Evolutionary conservation across 352 stramenopile species (phyloP).

Genomic region (Phytophthora agathidicida): DNA sequence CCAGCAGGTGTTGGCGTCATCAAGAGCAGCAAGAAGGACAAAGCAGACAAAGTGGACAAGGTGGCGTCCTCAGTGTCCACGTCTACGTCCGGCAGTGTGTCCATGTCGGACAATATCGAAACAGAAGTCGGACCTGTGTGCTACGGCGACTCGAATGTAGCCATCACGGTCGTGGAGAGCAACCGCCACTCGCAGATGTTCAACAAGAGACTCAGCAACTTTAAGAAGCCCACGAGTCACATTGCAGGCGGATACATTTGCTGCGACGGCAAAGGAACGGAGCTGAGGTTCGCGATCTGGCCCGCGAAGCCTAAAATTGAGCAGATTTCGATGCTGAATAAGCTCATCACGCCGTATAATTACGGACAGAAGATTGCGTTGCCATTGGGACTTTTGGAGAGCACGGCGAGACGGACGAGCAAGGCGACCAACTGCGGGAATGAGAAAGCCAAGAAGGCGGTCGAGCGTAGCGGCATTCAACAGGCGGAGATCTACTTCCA

Average conservation of each 20-base stretch:
- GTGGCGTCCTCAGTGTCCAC: slow-evolving; percentile 20
- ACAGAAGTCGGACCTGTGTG: slow-evolving; percentile 40
- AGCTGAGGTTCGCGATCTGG: slow-evolving; percentile 71
- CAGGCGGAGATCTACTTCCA: slow-evolving; percentile 75
- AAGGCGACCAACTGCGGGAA: slow-evolving; percentile 3
- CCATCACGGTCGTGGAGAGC: slow-evolving; percentile 75
- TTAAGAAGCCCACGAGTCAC: slow-evolving; percentile 85
- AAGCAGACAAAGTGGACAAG: slow-evolving; percentile 22
- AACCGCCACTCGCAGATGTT: slow-evolving; percentile 87
- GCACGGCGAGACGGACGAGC: slow-evolving; percentile 33
- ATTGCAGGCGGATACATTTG: slow-evolving; percentile 87
- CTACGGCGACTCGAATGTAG: slow-evolving; percentile 77
- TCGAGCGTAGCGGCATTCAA: slow-evolving; percentile 38
- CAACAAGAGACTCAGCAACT: slow-evolving; percentile 88
- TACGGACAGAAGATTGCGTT: slow-evolving; percentile 88
- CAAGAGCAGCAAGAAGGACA: slow-evolving; percentile 35
- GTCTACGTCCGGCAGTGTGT: slow-evolving; percentile 27
- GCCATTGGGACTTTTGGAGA: slow-evolving; percentile 66
- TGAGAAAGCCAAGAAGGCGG: slow-evolving; percentile 22
- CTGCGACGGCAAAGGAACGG: slow-evolving; percentile 83
- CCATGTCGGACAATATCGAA: slow-evolving; percentile 16
- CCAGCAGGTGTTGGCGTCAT: slow-evolving; percentile 16
- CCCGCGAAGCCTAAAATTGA: slow-evolving; percentile 70
- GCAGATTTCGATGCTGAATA: slow-evolving; percentile 87
- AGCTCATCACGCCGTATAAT: slow-evolving; percentile 83